Evolutionary conservation across 2,329 filamentous ascomycete genomes (phyloP).

Genomic region (Alternaria novae-zelandiae): DNA sequence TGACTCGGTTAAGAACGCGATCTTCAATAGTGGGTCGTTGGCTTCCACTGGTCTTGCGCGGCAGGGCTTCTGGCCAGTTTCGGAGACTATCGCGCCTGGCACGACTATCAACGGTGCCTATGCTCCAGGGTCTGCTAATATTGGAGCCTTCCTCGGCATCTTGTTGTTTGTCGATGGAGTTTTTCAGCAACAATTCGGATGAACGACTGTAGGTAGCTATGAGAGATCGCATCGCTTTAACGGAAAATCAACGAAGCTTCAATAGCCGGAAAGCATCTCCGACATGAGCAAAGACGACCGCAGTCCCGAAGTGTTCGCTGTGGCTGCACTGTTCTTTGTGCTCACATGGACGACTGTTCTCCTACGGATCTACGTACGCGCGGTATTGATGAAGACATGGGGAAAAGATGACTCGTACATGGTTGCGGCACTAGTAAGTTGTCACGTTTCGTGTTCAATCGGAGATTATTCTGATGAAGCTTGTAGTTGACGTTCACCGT

Average conservation of each 20-base stretch:
- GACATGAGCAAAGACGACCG: slow-evolving; percentile 21
- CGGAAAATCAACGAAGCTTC: background rate
- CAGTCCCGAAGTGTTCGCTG: slow-evolving; percentile 30
- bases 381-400: slow-evolving; percentile 45
- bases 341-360: slow-evolving; percentile 48
- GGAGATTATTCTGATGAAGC: background rate
- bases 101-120: background rate
- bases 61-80: background rate
- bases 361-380: slow-evolving; percentile 48
- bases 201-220: background rate
- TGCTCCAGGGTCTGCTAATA: background rate
- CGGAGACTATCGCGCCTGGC: background rate
- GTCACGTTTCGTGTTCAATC: background rate
- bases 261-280: background rate
- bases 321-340: slow-evolving; percentile 48
- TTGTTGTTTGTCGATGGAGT: background rate
- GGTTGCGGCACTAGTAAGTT: slow-evolving; percentile 44
- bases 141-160: background rate
- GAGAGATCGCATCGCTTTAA: background rate
- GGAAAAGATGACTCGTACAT: slow-evolving; percentile 52
- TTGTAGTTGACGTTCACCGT: slow-evolving; percentile 46
- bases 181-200: background rate
- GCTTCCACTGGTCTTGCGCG: background rate
- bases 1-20: slow-evolving; percentile 12
- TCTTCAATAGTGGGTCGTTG: slow-evolving; percentile 1